Evolutionary conservation across 2,329 filamentous ascomycete genomes (phyloP), one percentile per base, ranked within the genome.

Genomic region (Botrytis paeoniae): DNA sequence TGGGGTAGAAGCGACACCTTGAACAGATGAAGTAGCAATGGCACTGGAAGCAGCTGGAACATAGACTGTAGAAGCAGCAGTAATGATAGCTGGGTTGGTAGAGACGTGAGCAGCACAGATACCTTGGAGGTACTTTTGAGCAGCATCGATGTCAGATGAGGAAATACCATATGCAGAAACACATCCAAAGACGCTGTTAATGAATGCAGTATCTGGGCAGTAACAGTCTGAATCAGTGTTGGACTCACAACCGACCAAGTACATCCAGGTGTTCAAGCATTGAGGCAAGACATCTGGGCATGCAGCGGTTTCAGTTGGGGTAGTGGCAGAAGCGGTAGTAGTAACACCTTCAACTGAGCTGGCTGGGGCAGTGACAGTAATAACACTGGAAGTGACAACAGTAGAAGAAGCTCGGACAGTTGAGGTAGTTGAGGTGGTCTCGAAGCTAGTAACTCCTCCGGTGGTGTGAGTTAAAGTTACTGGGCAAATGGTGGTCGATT

Each of bases 211-310:
- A 81, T 92, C 88, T 78, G 93, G 92, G 89, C 95, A 98, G 91
- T 93, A 97, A 89, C 95, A 98, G 77, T 84, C 83, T 74, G 87
- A 84, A 80, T 97, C 93, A 61, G 92, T 91, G 90, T 97, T 97
- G 85, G 93, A 90, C 79, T 87, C 87, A 89, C 95, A 98, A 81
- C 88, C 85, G 69, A 92, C 88, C 75, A 86, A 84, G 81, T 89
- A 88, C 80, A 97, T 84, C 93, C 94, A 98, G 79, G 94, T 97
- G 88, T 95, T 96, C 84, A 98, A 85, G 86, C 95, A 98, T 81
- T 89, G 89, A 76, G 95, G 95, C 68, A 98, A 91, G 65, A 95
- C 88, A 39, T 86, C 84, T 73, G 94, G 94, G 77, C 75, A 75
- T 71, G 79, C 73, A 64, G 75, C 78, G 51, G 85, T 85, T 80